Conservation (phyloP, 768 basidiomycete species). For the Guyanaporus albipodus region DNA sequence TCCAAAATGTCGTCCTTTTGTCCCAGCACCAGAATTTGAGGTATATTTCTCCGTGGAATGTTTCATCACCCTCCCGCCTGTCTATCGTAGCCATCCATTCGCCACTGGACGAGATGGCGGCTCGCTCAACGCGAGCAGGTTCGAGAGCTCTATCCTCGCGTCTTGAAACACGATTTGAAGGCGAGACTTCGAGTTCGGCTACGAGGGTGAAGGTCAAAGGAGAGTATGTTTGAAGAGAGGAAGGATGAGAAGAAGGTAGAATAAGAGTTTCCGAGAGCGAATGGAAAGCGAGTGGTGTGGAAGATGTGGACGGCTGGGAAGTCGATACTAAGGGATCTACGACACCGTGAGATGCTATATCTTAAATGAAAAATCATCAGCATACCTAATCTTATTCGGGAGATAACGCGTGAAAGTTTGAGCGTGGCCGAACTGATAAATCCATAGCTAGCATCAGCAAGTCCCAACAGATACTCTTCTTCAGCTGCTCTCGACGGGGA, state of each 20-base stretch:
- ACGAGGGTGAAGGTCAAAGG: constrained; percentile 64
- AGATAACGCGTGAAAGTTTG: constrained; percentile 66
- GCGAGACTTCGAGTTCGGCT: constrained; percentile 88
- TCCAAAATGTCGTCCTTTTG: constrained; percentile 55
- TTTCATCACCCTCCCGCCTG: constrained; percentile 60
- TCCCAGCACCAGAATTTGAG: constrained; percentile 94
- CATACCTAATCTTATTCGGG: constrained; percentile 76
- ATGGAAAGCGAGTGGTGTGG: constrained; percentile 74
- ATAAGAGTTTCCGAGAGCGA: constrained; percentile 68
- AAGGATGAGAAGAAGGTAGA: constrained; percentile 91
- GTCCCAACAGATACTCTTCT: constrained; percentile 83
- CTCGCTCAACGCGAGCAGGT: constrained; percentile 69
- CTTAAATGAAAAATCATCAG: constrained; percentile 7
- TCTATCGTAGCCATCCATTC: constrained; percentile 95
- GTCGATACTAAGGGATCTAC: constrained; percentile 36
- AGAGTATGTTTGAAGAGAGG: constrained; percentile 90
- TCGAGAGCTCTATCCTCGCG: constrained; percentile 74
- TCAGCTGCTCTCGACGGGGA: constrained; percentile 48
- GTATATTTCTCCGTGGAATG: constrained; percentile 64
- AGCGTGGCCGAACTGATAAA: constrained; percentile 72
- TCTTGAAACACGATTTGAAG: constrained; percentile 86
- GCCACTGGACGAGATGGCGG: constrained; percentile 61
- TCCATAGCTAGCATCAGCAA: constrained; percentile 76
- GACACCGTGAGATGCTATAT: neutral
- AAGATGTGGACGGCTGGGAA: constrained; percentile 34